phyloP scores from a whole-genome alignment of 441 rosid genomes.

The Erysimum cheiri region DNA sequence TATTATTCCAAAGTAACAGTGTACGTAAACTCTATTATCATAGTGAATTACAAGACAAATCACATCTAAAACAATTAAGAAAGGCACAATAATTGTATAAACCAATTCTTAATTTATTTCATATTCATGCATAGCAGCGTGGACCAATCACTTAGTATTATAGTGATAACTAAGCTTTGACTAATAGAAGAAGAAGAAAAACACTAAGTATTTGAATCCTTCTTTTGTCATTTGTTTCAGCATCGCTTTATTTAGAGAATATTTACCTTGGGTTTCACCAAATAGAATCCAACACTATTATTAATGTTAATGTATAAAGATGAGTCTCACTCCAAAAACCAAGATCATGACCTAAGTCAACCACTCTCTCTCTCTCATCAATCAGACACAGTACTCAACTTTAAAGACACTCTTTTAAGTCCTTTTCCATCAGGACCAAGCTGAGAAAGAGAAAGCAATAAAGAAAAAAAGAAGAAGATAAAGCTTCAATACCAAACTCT shows the following conservation, averaged over 20 bases:
- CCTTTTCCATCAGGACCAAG: conserved; percentile 40
- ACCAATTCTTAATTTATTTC: neutral
- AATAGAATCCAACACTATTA: conserved; percentile 43
- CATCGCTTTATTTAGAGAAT: conserved; percentile 26
- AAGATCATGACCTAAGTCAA: conserved; percentile 43
- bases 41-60: neutral
- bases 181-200: neutral
- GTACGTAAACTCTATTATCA: neutral
- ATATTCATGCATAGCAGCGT: neutral
- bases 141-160: neutral
- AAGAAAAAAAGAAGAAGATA: conserved; percentile 16
- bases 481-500: conserved; percentile 31
- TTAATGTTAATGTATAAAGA: conserved; percentile 33
- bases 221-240: conserved; percentile 25
- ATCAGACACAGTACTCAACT: conserved; percentile 34
- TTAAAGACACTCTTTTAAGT: conserved; percentile 38
- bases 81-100: neutral
- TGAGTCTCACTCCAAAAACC: conserved; percentile 39
- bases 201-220: neutral
- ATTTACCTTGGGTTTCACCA: conserved; percentile 39
- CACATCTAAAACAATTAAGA: neutral
- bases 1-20: neutral
- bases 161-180: neutral
- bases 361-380: conserved; percentile 35
- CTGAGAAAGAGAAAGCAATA: conserved; percentile 44